These are phyloP conservation scores for Mycena kentingensis DNA, from an alignment of 768 basidiomycete genomes.

Conservation along the genomic window DNA sequence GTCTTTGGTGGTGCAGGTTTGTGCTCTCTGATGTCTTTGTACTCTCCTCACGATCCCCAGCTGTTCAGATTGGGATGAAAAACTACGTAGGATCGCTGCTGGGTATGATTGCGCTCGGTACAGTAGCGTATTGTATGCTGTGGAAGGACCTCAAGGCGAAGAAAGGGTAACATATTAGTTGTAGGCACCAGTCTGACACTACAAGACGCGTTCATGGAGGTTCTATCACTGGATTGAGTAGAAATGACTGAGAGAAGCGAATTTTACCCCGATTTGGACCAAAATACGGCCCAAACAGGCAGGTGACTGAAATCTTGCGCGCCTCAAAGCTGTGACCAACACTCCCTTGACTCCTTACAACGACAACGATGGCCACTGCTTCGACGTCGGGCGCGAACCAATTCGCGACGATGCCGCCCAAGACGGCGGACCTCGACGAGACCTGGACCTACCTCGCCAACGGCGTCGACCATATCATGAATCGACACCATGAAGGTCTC, in stretches of 20 bases:
- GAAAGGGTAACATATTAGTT: background rate
- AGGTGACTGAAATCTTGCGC: too few species aligned
- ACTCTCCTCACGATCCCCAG: background rate
- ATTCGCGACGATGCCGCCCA: constrained; percentile 24
- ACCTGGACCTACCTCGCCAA: constrained; percentile 24
- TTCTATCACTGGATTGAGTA: too few species aligned
- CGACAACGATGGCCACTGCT: constrained; percentile 10
- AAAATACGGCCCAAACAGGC: too few species aligned
- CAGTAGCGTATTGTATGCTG: background rate
- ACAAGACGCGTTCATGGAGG: too few species aligned
- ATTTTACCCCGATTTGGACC: too few species aligned
- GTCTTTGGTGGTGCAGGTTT: constrained; percentile 52
- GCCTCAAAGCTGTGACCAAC: too few species aligned
- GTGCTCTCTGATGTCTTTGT: background rate
- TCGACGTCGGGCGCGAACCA: constrained; percentile 17
- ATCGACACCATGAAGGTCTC: constrained; percentile 82
- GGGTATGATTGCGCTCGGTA: background rate
- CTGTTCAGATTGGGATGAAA: background rate
- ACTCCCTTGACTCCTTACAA: background rate
- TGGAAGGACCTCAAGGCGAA: background rate
- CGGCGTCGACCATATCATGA: constrained; percentile 90
- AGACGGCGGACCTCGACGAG: constrained; percentile 25
- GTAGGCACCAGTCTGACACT: too few species aligned
- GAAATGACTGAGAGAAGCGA: too few species aligned
- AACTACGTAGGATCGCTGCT: background rate